Base-by-base conservation (phyloP, 306 rosid genomes). In the Alnus glutinosa region DNA sequence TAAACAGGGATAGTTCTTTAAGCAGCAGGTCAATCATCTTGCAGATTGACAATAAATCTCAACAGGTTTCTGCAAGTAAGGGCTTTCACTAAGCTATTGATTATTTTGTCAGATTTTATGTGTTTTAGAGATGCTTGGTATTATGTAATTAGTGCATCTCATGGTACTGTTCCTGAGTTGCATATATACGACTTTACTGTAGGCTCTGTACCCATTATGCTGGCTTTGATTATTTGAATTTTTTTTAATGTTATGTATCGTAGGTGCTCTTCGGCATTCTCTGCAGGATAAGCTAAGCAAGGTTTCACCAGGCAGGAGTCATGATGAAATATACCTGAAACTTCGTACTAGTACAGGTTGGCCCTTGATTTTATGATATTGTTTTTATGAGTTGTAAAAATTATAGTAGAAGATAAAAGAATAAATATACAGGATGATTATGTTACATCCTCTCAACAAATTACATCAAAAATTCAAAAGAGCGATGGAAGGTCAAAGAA, bases 61-160 rank as follows among this genome's bases (percentile, higher is more conserved):
- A 95, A 79, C 98, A 90, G 86, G 98, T 95, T 83, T 91, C 97
- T 78, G 98, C 98, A 71, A 95, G 98, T 95, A 11, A 86, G 97
- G 46, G 46, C 46, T 42, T 42, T 5, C 46, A 42, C 46, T 42
- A 5, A 42, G 46, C 46, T 42, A 8, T 42, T 42, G 7, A 42
- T 42, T 92, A 69, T 34, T 57, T 42, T 14, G 14, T 75, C 70
- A 39, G 19, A 4, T 80, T 78, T 12, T 75, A 9, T 46, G 46
- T 42, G 46, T 6, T 42, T 42, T 42, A 42, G 46, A 42, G 46
- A 7, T 42, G 46, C 46, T 42, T 42, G 46, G 46, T 42, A 6
- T 42, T 42, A 42, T 5, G 46, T 42, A 42, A 42, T 42, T 42
- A 42, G 46, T 42, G 46, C 46, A 42, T 42, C 46, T 80, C 23